phyloP scores from a whole-genome alignment of 106 monocot species.

The Dendrobium nobile region DNA sequence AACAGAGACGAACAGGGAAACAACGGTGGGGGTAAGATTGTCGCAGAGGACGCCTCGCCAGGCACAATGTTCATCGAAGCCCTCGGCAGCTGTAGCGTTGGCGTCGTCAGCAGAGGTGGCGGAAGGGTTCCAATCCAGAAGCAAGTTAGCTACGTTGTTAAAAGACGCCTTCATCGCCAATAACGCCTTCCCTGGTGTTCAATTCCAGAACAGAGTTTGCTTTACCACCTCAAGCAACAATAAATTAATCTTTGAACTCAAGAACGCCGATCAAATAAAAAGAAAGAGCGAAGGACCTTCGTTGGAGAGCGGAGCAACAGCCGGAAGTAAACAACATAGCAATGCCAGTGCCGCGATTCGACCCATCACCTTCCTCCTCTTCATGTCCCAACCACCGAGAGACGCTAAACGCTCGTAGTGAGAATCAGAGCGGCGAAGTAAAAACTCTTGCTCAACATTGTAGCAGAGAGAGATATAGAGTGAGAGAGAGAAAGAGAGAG shows the following conservation, averaged over 20 bases:
- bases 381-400: not conserved
- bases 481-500: constrained; percentile 6
- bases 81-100: not conserved
- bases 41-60: constrained; percentile 87
- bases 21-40: constrained; percentile 48
- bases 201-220: not conserved
- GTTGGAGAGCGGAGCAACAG: constrained; percentile 24
- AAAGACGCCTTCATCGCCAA: constrained; percentile 69
- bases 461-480: constrained; percentile 3
- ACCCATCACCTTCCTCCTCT: not conserved
- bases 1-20: constrained; percentile 45
- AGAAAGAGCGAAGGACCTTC: constrained; percentile 26
- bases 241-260: not conserved
- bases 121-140: constrained; percentile 62
- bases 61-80: constrained; percentile 44
- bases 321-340: constrained; percentile 7
- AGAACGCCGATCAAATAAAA: not conserved
- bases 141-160: constrained; percentile 50
- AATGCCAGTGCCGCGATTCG: constrained; percentile 13
- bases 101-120: constrained; percentile 10
- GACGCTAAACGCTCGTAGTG: not conserved
- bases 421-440: not conserved
- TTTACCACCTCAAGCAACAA: not conserved
- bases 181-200: constrained; percentile 37
- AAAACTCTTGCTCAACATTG: not conserved